phyloP scores from a whole-genome alignment of 352 stramenopile genomes.

The Aphanomyces invadans region DNA sequence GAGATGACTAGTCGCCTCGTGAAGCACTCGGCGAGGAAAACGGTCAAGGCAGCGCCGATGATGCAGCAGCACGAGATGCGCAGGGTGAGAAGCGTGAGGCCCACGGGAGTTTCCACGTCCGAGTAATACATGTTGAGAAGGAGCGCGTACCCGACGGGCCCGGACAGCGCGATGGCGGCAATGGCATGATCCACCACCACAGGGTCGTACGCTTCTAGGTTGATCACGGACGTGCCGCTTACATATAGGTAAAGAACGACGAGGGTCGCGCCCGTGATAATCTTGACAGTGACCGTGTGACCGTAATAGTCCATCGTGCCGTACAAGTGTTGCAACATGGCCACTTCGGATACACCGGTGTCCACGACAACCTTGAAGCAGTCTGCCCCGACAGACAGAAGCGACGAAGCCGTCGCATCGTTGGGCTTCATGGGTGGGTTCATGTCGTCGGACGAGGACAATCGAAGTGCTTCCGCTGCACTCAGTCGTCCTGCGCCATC shows the following conservation, averaged over 20 bases:
- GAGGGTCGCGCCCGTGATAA: constrained; percentile 4
- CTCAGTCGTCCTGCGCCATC: not conserved
- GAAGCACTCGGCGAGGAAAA: constrained; percentile 71
- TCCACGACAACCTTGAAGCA: not conserved
- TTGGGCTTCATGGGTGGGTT: not conserved
- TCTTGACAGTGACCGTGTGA: constrained; percentile 14
- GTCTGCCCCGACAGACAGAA: not conserved
- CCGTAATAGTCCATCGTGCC: constrained; percentile 10
- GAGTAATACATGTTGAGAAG: constrained; percentile 62
- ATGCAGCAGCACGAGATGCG: constrained; percentile 55
- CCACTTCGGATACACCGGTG: not conserved
- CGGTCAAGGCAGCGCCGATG: constrained; percentile 56
- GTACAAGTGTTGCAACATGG: constrained; percentile 15
- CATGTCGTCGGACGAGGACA: not conserved
- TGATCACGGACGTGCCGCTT: constrained; percentile 24
- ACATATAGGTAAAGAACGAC: constrained; percentile 20
- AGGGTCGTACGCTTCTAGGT: constrained; percentile 61
- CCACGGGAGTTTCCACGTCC: constrained; percentile 36
- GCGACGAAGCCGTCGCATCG: not conserved
- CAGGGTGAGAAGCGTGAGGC: constrained; percentile 48
- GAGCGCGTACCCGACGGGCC: constrained; percentile 55
- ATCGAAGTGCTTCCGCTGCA: not conserved
- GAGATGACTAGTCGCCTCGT: constrained; percentile 65
- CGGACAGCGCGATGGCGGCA: constrained; percentile 52
- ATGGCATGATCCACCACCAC: constrained; percentile 64